A percentile compares a stretch with the other conserved stretches of the same genome.
phyloP scores from a whole-genome alignment of 371 early-diverging fungal species.

The Mucor sp. region DNA sequence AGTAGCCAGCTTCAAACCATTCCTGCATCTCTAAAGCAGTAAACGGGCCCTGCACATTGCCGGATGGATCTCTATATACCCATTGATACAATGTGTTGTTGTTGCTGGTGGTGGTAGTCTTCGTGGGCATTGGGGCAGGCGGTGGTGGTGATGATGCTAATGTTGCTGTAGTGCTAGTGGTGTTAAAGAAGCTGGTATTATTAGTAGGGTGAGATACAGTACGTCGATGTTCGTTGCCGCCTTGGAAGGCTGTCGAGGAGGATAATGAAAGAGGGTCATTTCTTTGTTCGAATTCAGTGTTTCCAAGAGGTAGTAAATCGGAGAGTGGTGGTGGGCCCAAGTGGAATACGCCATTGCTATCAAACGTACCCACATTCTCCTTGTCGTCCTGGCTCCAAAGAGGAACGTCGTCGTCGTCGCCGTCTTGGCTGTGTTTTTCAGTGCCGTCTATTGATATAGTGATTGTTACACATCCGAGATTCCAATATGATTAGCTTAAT shows the following conservation, averaged over 20 bases:
- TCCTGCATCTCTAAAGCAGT: slow-evolving; percentile 74
- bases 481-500: not conserved
- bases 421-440: not conserved
- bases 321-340: slow-evolving; percentile 24
- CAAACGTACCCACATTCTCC: slow-evolving; percentile 52
- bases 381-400: slow-evolving; percentile 34
- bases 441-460: not conserved
- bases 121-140: not conserved
- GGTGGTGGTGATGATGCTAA: not conserved
- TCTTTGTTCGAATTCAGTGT: slow-evolving; percentile 7
- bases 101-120: not conserved
- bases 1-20: slow-evolving; percentile 77
- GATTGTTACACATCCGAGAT: not conserved
- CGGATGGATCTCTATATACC: slow-evolving; percentile 73
- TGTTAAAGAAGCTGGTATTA: not conserved
- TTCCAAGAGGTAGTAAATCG: slow-evolving; percentile 34
- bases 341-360: slow-evolving; percentile 67
- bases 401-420: slow-evolving; percentile 12
- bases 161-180: no score
- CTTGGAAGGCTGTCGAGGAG: not conserved
- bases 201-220: not conserved
- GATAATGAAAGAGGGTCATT: not conserved
- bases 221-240: not conserved
- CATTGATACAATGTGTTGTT: slow-evolving; percentile 41
- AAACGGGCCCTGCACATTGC: slow-evolving; percentile 72